Evolutionary conservation across 2,329 filamentous ascomycete genomes (phyloP), one percentile per base, ranked within the genome.

Genomic region (Daldinia sp.): DNA sequence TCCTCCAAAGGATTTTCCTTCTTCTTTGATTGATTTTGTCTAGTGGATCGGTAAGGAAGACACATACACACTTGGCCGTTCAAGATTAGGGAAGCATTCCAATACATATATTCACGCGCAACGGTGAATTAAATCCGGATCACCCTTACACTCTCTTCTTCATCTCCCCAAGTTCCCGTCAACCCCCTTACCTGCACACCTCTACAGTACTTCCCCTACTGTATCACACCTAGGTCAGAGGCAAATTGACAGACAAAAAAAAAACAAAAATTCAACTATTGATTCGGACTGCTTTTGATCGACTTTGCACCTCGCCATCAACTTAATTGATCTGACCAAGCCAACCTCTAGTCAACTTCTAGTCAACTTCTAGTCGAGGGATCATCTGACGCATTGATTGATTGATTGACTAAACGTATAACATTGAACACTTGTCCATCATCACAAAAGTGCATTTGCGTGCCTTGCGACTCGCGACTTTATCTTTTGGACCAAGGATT

Each of bases 371-470:
- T 42, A 56, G 37, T 39, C 53, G 37, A 56, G 53, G 53, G 37
- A 56, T 56, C 53, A 56, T 42, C 37, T 41, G 20, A 30, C 37
- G 23, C 53, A 56, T 56, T 56, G 35, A 56, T 42, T 56, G 23
- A 56, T 42, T 56, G 53, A 56, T 30, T 56, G 53, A 56, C 53
- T 56, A 30, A 37, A 35, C 51, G 53, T 56, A 56, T 56, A 28
- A 28, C 53, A 56, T 42, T 56, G 53, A 56, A 26, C 53, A 56
- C 35, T 42, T 56, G 53, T 28, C 33, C 39, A 7, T 56, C 23
- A 30, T 28, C 23, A 54, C 30, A 54, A 54, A 42, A 42, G 53
- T 56, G 53, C 37, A 42, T 41, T 56, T 56, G 35, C 53, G 12
- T 56, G 53, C 20, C 20, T 28, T 41, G 53, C 30, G 9, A 44